A percentile compares a stretch with the other conserved stretches of the same genome.
Conservation (phyloP, 139 green algal genomes). For the Chloropicon primus region DNA sequence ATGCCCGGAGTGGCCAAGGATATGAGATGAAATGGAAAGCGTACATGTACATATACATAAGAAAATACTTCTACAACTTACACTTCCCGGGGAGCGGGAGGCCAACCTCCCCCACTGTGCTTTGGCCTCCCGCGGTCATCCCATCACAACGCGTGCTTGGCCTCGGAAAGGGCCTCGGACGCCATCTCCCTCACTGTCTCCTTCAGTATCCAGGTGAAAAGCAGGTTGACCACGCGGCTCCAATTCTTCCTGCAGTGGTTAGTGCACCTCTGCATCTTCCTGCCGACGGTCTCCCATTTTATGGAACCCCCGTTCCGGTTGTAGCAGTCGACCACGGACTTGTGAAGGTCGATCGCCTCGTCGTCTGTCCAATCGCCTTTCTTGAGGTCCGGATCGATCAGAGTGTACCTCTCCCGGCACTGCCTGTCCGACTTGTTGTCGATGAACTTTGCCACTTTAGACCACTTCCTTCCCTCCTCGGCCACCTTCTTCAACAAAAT, state of each 20-base stretch:
- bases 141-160: too few species aligned
- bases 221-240: background rate
- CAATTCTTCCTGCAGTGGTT: background rate
- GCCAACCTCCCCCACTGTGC: too few species aligned
- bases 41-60: too few species aligned
- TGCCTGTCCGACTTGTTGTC: background rate
- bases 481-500: background rate
- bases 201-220: background rate
- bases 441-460: background rate
- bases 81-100: too few species aligned
- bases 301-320: background rate
- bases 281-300: background rate
- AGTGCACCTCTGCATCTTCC: background rate
- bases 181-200: background rate
- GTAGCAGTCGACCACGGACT: background rate
- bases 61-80: too few species aligned
- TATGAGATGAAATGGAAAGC: too few species aligned
- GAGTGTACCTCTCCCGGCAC: background rate
- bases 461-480: background rate
- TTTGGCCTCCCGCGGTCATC: too few species aligned
- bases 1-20: too few species aligned
- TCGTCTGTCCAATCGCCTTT: background rate
- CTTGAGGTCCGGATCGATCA: background rate
- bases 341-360: background rate
- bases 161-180: background rate